phyloP scores from a whole-genome alignment of 108 stramenopile genomes.

The Skeletonema costatum region DNA sequence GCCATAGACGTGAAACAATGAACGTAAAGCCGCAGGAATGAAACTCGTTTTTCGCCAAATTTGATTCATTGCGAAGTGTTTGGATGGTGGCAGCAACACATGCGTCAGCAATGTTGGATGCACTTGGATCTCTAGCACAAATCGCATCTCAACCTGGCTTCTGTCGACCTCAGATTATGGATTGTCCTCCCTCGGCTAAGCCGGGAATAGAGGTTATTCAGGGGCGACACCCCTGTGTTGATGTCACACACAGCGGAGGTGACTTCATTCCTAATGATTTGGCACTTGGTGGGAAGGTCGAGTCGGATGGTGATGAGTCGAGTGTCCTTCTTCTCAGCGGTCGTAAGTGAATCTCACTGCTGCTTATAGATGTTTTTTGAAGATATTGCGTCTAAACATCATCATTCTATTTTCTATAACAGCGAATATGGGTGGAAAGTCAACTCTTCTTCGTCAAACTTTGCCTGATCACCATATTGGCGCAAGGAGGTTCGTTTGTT shows the following conservation, averaged over 20 bases:
- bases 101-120: conserved; percentile 93
- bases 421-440: conserved; percentile 98
- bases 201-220: conserved; percentile 78
- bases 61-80: conserved; percentile 81
- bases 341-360: conserved; percentile 6
- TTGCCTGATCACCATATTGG: conserved; percentile 94
- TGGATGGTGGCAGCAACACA: conserved; percentile 90
- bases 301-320: conserved; percentile 32
- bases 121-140: conserved; percentile 90
- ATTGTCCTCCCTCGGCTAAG: conserved; percentile 53
- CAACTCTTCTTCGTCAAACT: conserved; percentile 96
- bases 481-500: conserved; percentile 98
- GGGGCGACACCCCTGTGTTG: conserved; percentile 96
- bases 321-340: conserved; percentile 91
- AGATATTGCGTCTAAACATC: no score
- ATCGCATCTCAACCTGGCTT: conserved; percentile 81
- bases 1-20: conserved; percentile 82
- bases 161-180: conserved; percentile 73
- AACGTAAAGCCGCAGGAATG: conserved; percentile 90
- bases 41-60: conserved; percentile 92
- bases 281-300: conserved; percentile 57
- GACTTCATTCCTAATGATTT: conserved; percentile 97
- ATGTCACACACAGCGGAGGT: conserved; percentile 65
- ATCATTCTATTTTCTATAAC: no score
- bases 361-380: no score